Base-by-base conservation (phyloP, 176 grass and related monocot genomes). In the Oropetium thomaeum region DNA sequence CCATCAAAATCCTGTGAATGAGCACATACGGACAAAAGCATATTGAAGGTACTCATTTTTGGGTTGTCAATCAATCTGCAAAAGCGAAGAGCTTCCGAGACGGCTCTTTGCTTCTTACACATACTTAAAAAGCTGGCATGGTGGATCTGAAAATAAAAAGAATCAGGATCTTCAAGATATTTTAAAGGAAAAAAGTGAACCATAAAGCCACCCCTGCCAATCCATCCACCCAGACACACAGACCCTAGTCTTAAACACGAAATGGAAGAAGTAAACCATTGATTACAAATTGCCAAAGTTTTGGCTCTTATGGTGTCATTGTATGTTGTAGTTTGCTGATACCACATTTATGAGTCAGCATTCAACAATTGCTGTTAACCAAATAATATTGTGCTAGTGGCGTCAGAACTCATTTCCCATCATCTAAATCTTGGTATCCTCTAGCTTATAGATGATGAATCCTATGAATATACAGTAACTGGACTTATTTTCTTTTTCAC, bases 11-110 rank as follows among this genome's bases (percentile, higher is more conserved):
- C 88, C 85, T 93, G 88, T 39, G 95, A 93, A 81, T 67, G 91
- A 44, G 95, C 90, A 71, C 95, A 97, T 49, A 97, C 95, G 27
- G 95, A 97, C 70, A 97, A 85, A 83, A 97, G 90, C 90, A 89
- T 97, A 87, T 97, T 97, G 83, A 93, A 97, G 42, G 95, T 97
- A 82, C 91, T 97, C 89, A 97, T 93, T 75, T 73, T 89, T 8
- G 95, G 95, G 71, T 83, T 82, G 71, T 64, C 60, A 69, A 97
- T 93, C 76, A 97, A 87, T 75, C 72, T 89, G 79, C 78, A 79
- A 78, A 97, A 97, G 60, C 57, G 86, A 86, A 97, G 72, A 79
- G 95, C 95, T 79, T 93, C 91, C 74, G 78, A 61, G 60, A 92
- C 84, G 76, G 84, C 69, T 62, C 83, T 93, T 82, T 85, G 84